Evolutionary conservation across 768 basidiomycete genomes (phyloP), one percentile per base, ranked within the genome.

Genomic region (Rossbeevera mucosa): DNA sequence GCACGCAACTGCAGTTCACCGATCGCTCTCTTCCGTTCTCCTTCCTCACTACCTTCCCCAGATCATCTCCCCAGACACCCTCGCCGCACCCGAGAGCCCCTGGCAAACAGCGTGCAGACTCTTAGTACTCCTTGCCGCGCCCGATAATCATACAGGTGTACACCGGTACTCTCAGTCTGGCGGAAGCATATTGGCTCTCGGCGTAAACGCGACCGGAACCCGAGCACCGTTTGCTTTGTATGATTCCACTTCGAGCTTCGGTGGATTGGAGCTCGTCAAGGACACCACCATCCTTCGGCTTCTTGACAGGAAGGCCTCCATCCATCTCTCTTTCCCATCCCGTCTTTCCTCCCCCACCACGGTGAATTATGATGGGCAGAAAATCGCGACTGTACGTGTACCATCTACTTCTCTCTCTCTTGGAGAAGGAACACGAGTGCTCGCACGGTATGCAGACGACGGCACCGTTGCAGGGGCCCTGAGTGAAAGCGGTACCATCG

Each of bases 1-100:
- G 7, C 67, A 79, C 9, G 73, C 28, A 76, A 74, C 8, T 66
- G 79, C 36, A 59, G 72, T 49, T 63, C 77, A 57, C 66, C 80
- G 7, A 56, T 82, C 72, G 1, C 77, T 93, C 16, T 74, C 78
- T 26, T 63, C 75, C 2, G 60, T 88, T 25, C 80, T 95, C 18
- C 62, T 76, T 13, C 85, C 91, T 0, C 78, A 85, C 64, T 94
- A 94, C 66, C 81, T 88, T 12, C 82, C 95, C 40, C 89, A 91
- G 53, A 67, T 81, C 14, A 75, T 93, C 47, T 72, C 82, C 0
- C 75, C 77, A 11, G 71, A 79, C 36, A 65, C 78, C 2, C 71
- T 97, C 5, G 69, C 75, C 1, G 71, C 76, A 0, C 85, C 74
- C 9, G 72, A 78, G 1, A 83, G 86, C 42, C 93, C 94, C 18